Evolutionary conservation across 257 asterid species (phyloP).

Genomic region (Plectranthus barbatus): DNA sequence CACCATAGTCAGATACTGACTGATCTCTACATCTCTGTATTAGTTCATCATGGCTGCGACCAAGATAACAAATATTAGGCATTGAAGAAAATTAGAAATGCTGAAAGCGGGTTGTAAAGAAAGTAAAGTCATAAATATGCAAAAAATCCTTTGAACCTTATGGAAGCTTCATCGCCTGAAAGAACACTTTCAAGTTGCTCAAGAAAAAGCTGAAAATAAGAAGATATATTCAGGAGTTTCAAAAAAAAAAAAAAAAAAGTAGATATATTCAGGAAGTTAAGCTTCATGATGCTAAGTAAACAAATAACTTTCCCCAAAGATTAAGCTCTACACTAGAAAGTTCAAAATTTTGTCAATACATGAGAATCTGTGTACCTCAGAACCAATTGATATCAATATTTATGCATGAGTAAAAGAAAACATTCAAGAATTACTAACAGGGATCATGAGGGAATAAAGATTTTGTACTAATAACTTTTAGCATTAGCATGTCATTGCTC

Average conservation of each 20-base stretch:
- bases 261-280: conserved; percentile 13
- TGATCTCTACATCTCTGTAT: conserved; percentile 76
- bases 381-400: conserved; percentile 1
- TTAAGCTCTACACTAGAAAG: neutral
- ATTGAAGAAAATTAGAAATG: neutral
- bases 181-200: conserved; percentile 91
- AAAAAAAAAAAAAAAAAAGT: conserved; percentile 1
- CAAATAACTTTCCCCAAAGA: neutral
- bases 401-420: neutral
- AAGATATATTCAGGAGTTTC: conserved; percentile 11
- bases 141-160: conserved; percentile 42
- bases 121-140: conserved; percentile 9
- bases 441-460: neutral
- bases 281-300: conserved; percentile 9
- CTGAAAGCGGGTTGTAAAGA: conserved; percentile 3
- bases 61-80: conserved; percentile 14
- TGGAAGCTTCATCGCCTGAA: conserved; percentile 54
- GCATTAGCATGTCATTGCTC: neutral
- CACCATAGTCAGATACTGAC: conserved; percentile 89
- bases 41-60: conserved; percentile 77
- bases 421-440: neutral
- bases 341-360: neutral
- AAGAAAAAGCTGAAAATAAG: conserved; percentile 68
- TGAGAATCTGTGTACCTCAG: neutral
- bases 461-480: neutral